phyloP scores from a whole-genome alignment of 225 moss, liverwort and hornwort species.

The Pseudoscleropodium purum region DNA sequence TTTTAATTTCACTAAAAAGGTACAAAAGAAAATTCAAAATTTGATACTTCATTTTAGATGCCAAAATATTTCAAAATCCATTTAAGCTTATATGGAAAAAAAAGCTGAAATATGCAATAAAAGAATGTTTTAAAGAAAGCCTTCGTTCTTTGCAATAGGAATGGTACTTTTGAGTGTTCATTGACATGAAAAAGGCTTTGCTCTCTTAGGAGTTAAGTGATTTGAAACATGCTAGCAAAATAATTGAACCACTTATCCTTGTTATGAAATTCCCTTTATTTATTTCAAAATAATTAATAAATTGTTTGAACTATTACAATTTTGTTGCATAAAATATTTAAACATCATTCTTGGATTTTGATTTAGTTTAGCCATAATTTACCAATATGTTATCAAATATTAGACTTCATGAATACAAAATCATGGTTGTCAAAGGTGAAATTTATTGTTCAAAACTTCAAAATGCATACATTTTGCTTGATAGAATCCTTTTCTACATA shows the following conservation, averaged over 20 bases:
- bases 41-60: not conserved
- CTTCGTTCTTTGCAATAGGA: not conserved
- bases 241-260: not conserved
- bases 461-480: not conserved
- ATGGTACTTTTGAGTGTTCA: not conserved
- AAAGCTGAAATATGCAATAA: not conserved
- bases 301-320: not conserved
- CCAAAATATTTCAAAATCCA: accelerated
- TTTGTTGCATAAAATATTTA: not conserved
- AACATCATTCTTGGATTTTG: not conserved
- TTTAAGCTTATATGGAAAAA: not conserved
- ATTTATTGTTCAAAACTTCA: not conserved
- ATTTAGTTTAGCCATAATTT: not conserved
- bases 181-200: not conserved
- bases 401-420: accelerated
- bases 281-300: not conserved
- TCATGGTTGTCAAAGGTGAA: accelerated
- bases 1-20: not conserved
- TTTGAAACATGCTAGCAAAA: not conserved
- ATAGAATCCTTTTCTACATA: not conserved
- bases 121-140: not conserved
- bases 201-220: not conserved
- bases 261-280: not conserved
- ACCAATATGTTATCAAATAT: not conserved
- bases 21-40: not conserved